Base-by-base conservation (phyloP, 2,329 filamentous ascomycete genomes). In the Stagonosporopsis chrysanthemi region DNA sequence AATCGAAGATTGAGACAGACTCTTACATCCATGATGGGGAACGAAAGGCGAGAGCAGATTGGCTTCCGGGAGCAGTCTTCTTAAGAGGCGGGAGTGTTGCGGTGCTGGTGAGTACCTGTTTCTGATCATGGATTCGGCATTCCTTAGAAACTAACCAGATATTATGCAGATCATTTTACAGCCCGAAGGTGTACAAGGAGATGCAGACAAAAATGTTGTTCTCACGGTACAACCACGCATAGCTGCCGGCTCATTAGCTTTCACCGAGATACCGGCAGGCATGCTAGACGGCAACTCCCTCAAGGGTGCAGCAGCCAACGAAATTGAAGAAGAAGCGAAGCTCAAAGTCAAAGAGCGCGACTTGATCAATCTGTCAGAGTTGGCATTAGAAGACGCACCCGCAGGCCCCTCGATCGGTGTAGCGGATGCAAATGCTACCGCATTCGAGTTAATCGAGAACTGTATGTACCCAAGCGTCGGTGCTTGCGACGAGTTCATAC, bases 261-360 rank as follows among this genome's bases (percentile, higher is more conserved):
- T 87, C 55, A 65, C 78, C 12, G 85, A 87, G 66, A 80, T 87
- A 8, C 85, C 85, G 2, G 85, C 85, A 0, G 85, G 85, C 17
- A 86, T 87, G 84, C 75, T 87, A 1, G 85, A 87, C 61, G 82
- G 83, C 58, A 81, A 82, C 9, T 80, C 79, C 0, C 84, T 87
- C 58, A 75, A 79, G 0, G 84, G 84, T 6, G 81, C 77, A 9
- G 85, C 85, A 0, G 84, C 83, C 2, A 80, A 81, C 46, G 84
- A 87, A 61, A 84, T 87, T 33, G 63, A 80, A 28, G 84, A 87
- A 67, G 85, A 87, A 67, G 84, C 83, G 0, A 81, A 81, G 0
- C 70, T 87, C n/a, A 72, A 73, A 12, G 81, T 87, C 46, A 70
- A 77, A 3, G 75, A 80, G 39, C 67, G 73, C 6, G 81, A 86